These are phyloP conservation scores for Linnemannia elongata DNA, from an alignment of 192 early-diverging fungal genomes.

Conservation along the genomic window DNA sequence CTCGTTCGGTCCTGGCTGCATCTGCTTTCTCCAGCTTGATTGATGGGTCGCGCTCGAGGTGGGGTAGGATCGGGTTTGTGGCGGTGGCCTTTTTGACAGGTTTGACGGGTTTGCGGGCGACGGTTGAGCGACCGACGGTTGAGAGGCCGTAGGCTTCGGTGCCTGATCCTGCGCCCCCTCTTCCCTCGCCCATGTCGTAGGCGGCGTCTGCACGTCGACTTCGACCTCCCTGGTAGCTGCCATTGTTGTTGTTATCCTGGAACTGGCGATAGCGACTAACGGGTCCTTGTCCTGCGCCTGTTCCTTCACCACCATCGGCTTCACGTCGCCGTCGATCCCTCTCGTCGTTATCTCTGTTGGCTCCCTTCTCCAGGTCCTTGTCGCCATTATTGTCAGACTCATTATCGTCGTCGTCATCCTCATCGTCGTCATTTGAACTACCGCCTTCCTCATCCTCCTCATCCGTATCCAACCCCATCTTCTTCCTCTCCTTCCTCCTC, in stretches of 20 bases:
- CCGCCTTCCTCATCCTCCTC: conserved; percentile 9
- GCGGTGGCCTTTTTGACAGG: background rate
- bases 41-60: background rate
- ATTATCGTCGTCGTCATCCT: background rate
- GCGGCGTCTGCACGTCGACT: conserved; percentile 3
- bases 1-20: conserved; percentile 32
- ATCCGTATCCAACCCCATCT: background rate
- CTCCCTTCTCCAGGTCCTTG: background rate
- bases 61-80: background rate
- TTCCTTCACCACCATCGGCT: background rate
- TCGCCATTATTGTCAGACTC: conserved; percentile 6
- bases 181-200: conserved; percentile 25
- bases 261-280: background rate
- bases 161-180: conserved; percentile 6
- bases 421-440: conserved; percentile 4
- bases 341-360: background rate
- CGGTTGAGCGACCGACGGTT: conserved; percentile 3
- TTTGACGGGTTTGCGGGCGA: conserved; percentile 20
- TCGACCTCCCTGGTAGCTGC: background rate
- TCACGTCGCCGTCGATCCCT: background rate
- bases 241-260: background rate
- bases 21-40: conserved; percentile 34
- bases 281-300: background rate
- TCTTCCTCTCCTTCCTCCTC: conserved; percentile 8
- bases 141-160: conserved; percentile 7